These are phyloP conservation scores for Talaromyces wortmannii DNA, from an alignment of 495 filamentous ascomycete genomes.

Conservation along the genomic window DNA sequence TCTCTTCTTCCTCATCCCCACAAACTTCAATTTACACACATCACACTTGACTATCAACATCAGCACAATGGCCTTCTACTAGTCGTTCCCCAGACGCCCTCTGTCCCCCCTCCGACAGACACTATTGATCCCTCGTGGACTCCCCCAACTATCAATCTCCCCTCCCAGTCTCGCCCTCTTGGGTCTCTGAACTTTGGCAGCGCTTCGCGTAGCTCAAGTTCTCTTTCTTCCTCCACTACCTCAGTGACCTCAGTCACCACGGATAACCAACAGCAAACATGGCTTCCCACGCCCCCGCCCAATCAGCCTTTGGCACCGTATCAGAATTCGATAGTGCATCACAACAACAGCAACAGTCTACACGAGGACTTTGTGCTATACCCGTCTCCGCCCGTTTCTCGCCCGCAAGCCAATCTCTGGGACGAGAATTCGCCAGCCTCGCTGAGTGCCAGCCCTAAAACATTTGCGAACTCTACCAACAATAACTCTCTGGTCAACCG, in stretches of 20 bases:
- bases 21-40: slow-evolving; percentile 22
- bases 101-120: slow-evolving; percentile 39
- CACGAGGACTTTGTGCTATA: slow-evolving; percentile 43
- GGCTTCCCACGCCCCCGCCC: slow-evolving; percentile 50
- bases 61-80: slow-evolving; percentile 47
- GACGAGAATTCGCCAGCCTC: slow-evolving; percentile 29
- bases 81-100: slow-evolving; percentile 24
- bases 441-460: slow-evolving; percentile 33
- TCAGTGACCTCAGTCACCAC: slow-evolving; percentile 54
- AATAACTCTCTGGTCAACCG: slow-evolving; percentile 4
- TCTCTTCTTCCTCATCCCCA: slow-evolving; percentile 15
- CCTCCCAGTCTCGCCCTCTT: slow-evolving; percentile 38
- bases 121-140: slow-evolving; percentile 40
- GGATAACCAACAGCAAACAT: slow-evolving; percentile 57
- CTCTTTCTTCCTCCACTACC: slow-evolving; percentile 28
- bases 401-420: slow-evolving; percentile 25
- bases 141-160: slow-evolving; percentile 22
- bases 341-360: slow-evolving; percentile 13
- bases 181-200: slow-evolving; percentile 53
- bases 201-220: slow-evolving; percentile 49
- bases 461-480: background rate
- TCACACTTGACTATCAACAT: slow-evolving; percentile 13
- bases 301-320: slow-evolving; percentile 33
- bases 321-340: slow-evolving; percentile 21
- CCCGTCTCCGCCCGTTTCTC: slow-evolving; percentile 16